Evolutionary conservation across 106 monocot species (phyloP).

Genomic region (Dioscorea dumetorum): DNA sequence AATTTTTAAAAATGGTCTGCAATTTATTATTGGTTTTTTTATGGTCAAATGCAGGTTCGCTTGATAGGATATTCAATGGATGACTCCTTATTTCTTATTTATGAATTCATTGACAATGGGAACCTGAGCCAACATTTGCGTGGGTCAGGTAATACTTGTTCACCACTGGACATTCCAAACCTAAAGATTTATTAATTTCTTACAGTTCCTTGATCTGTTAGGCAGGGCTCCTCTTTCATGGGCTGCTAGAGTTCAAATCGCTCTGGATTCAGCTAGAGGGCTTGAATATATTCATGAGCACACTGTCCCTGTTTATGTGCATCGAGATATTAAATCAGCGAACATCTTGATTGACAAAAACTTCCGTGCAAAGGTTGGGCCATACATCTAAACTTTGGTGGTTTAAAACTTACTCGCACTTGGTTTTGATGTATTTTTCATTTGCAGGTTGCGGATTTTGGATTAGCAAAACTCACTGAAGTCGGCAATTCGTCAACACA

Average conservation of each 20-base stretch:
- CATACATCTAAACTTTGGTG: not conserved
- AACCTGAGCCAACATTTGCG: slow-evolving; percentile 79
- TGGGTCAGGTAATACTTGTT: slow-evolving; percentile 42
- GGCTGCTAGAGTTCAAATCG: slow-evolving; percentile 83
- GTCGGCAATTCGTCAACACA: slow-evolving; percentile 46
- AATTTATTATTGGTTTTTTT: too few species aligned
- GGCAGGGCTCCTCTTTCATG: slow-evolving; percentile 68
- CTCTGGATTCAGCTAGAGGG: slow-evolving; percentile 92
- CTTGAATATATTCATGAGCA: slow-evolving; percentile 98
- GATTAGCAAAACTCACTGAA: slow-evolving; percentile 83
- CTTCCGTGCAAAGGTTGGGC: slow-evolving; percentile 67
- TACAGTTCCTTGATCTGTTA: slow-evolving; percentile 3
- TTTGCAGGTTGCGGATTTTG: slow-evolving; percentile 97
- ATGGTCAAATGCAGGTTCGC: slow-evolving; percentile 51
- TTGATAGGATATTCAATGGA: slow-evolving; percentile 88
- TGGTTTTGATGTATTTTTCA: not conserved
- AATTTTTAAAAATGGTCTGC: too few species aligned
- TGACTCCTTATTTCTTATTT: slow-evolving; percentile 70
- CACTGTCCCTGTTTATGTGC: slow-evolving; percentile 83
- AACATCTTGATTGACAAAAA: slow-evolving; percentile 93
- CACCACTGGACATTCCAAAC: not conserved
- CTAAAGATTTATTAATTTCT: not conserved
- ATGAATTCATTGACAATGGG: slow-evolving; percentile 91
- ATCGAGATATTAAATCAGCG: slow-evolving; percentile 95
- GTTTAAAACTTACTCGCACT: not conserved